These are phyloP conservation scores for Rhytidiadelphus loreus DNA, from an alignment of 225 moss, liverwort and hornwort genomes.

Conservation along the genomic window DNA sequence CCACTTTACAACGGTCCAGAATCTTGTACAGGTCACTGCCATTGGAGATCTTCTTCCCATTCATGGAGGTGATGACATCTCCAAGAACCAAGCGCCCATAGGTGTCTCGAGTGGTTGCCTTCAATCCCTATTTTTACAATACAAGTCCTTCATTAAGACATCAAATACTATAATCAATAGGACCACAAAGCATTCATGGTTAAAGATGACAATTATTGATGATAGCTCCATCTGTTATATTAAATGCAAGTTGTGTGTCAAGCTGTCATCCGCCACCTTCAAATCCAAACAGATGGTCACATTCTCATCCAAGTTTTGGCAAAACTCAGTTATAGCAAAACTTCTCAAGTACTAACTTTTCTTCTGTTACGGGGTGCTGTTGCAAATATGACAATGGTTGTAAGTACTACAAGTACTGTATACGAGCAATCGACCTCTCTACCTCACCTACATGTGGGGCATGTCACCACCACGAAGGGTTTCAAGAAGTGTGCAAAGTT, in stretches of 20 bases:
- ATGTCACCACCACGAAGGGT: not conserved
- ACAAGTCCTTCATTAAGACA: not conserved
- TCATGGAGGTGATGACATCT: slow-evolving; percentile 83
- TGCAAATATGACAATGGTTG: not conserved
- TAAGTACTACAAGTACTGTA: too few species aligned
- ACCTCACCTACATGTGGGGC: not conserved
- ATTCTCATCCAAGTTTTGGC: not conserved
- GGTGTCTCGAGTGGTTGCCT: slow-evolving; percentile 65
- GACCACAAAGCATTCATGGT: not conserved
- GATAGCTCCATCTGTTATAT: not conserved
- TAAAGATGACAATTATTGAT: not conserved
- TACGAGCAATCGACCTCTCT: not conserved
- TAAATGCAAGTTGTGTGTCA: not conserved
- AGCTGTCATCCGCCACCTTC: not conserved
- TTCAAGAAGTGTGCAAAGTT: not conserved
- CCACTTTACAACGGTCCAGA: slow-evolving; percentile 94
- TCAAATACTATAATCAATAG: not conserved
- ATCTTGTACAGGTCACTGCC: slow-evolving; percentile 96
- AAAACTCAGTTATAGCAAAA: not conserved
- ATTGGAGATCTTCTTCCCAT: slow-evolving; percentile 75
- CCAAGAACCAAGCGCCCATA: slow-evolving; percentile 93
- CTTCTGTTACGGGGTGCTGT: not conserved
- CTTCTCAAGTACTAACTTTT: too few species aligned
- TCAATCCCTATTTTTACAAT: slow-evolving; percentile 39
- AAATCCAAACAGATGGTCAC: not conserved